Conservation (phyloP, 163 green algal genomes). For the Coccomyxa subellipsoidea region DNA sequence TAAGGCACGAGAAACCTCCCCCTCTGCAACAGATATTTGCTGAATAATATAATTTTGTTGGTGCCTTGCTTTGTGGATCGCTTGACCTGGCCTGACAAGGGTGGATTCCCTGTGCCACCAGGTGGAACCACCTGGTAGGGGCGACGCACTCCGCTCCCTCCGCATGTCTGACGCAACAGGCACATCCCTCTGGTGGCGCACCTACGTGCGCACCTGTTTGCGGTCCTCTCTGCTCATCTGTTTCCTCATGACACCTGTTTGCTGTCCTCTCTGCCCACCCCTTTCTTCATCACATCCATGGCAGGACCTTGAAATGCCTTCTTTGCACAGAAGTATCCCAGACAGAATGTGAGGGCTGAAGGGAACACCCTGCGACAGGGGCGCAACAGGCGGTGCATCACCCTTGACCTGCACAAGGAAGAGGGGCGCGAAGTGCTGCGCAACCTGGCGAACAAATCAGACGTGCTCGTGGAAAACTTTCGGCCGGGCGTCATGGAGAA, state of each 20-base stretch:
- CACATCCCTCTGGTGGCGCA: constrained; percentile 71
- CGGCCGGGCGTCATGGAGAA: constrained; percentile 68
- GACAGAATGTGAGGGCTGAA: background rate
- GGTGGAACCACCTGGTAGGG: constrained; percentile 60
- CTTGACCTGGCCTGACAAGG: background rate
- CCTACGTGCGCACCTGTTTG: constrained; percentile 44
- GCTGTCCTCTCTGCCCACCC: background rate
- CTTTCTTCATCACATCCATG: background rate
- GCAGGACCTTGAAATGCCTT: background rate
- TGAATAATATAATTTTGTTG: too few relatives aligned
- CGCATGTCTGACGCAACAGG: constrained; percentile 52
- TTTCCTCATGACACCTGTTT: background rate
- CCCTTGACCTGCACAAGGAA: constrained; percentile 63
- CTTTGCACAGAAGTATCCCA: background rate
- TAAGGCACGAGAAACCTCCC: constrained; percentile 26
- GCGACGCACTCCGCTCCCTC: constrained; percentile 66
- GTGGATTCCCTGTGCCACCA: constrained; percentile 14
- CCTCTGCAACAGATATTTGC: background rate
- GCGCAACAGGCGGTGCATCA: constrained; percentile 73
- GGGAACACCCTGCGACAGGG: constrained; percentile 33
- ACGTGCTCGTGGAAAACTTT: constrained; percentile 81
- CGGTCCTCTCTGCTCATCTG: background rate
- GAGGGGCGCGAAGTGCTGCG: constrained; percentile 47
- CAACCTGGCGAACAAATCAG: constrained; percentile 31
- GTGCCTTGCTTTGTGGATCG: too few relatives aligned